Percentiles rank a stretch among this genome's conserved stretches.
phyloP scores from a whole-genome alignment of 2,329 filamentous ascomycete species.

The Ascocoryne sarcoides region DNA sequence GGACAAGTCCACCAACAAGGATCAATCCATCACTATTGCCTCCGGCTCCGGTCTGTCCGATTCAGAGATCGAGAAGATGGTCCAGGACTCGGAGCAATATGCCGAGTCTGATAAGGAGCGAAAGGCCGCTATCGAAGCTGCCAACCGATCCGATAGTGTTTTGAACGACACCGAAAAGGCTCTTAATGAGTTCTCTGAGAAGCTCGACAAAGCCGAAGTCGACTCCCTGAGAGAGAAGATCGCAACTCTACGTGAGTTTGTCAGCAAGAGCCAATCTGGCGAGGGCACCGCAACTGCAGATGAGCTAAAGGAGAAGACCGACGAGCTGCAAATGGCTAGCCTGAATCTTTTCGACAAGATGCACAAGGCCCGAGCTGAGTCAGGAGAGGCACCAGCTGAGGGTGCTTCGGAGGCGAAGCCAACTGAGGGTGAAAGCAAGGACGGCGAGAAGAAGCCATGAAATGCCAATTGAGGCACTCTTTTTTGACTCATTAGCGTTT shows the following conservation, averaged over 20 bases:
- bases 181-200: slow-evolving; percentile 91
- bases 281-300: slow-evolving; percentile 79
- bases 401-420: slow-evolving; percentile 29
- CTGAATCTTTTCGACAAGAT: slow-evolving; percentile 99
- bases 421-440: slow-evolving; percentile 66
- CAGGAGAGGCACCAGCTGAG: slow-evolving; percentile 41
- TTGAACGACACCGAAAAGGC: slow-evolving; percentile 98
- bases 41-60: slow-evolving; percentile 96
- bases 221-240: slow-evolving; percentile 95
- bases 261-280: slow-evolving; percentile 89
- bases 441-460: slow-evolving; percentile 56
- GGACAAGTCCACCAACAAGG: slow-evolving; percentile 99
- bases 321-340: slow-evolving; percentile 91
- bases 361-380: slow-evolving; percentile 85
- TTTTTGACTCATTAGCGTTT: slow-evolving; percentile 22
- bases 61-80: slow-evolving; percentile 92
- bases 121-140: slow-evolving; percentile 88
- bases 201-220: slow-evolving; percentile 92
- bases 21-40: slow-evolving; percentile 98
- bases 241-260: slow-evolving; percentile 71
- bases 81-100: slow-evolving; percentile 95
- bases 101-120: slow-evolving; percentile 92
- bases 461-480: slow-evolving; percentile 21
- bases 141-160: slow-evolving; percentile 95
- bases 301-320: slow-evolving; percentile 97